Percentiles rank a stretch among this genome's conserved stretches.
phyloP scores from a whole-genome alignment of 108 stramenopile species.

The Epipyxis sp. region DNA sequence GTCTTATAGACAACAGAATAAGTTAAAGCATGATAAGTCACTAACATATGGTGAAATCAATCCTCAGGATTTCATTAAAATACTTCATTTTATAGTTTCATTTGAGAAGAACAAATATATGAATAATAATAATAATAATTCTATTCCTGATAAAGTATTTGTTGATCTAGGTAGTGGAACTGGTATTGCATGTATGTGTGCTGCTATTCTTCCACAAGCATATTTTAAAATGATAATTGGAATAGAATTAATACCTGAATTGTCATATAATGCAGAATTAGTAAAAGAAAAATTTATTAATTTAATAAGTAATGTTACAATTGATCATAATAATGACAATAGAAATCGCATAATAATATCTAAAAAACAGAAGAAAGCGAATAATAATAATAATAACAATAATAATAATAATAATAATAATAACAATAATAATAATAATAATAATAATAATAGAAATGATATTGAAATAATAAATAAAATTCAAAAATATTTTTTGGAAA shows the following conservation, averaged over 20 bases:
- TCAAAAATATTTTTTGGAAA: background rate
- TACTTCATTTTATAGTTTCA: too few relatives aligned
- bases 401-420: background rate
- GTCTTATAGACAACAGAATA: background rate
- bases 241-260: background rate
- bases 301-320: background rate
- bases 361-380: background rate
- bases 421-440: background rate
- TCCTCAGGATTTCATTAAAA: background rate
- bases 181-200: background rate
- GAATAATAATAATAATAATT: background rate
- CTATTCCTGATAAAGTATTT: background rate
- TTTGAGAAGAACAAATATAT: background rate
- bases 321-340: too few relatives aligned
- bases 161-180: slow-evolving; percentile 12
- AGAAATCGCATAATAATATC: too few relatives aligned
- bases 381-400: background rate
- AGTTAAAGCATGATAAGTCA: too few relatives aligned
- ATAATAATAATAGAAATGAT: too few relatives aligned
- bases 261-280: background rate
- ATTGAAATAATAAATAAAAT: too few relatives aligned
- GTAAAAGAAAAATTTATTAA: background rate
- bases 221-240: background rate
- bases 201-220: background rate
- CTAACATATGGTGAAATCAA: background rate